Percentiles rank a stretch among this genome's conserved stretches.
phyloP scores from a whole-genome alignment of 331 rosid species.

The Rhamnella rubrinervis region DNA sequence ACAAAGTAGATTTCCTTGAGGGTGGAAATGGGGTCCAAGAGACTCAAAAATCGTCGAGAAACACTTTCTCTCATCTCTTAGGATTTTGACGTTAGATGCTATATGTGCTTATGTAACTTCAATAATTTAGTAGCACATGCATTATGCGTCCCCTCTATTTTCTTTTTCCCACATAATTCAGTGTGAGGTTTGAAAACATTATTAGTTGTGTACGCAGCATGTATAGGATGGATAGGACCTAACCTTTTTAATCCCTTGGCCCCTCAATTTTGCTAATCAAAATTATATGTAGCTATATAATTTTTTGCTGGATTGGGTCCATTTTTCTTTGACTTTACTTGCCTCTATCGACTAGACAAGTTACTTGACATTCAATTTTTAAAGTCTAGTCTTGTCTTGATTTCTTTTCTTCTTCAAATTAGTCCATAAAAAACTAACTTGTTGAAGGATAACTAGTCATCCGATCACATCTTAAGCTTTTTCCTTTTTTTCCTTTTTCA shows the following conservation, averaged over 20 bases:
- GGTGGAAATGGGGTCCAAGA: conserved; percentile 33
- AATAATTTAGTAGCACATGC: conserved; percentile 80
- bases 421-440: no score
- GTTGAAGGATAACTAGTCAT: no score
- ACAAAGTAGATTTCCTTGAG: conserved; percentile 24
- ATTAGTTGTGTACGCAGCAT: conserved; percentile 22
- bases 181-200: conserved; percentile 20
- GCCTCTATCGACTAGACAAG: conserved; percentile 1
- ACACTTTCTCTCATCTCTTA: conserved; percentile 24
- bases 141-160: conserved; percentile 1
- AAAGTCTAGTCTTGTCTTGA: neutral
- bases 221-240: conserved; percentile 3
- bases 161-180: conserved; percentile 3
- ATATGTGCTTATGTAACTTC: conserved; percentile 25
- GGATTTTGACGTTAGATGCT: conserved; percentile 51
- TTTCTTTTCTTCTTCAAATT: no score
- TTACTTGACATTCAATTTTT: neutral
- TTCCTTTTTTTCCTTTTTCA: no score
- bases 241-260: conserved; percentile 39
- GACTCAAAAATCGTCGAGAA: conserved; percentile 14
- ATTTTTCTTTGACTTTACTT: conserved; percentile 37
- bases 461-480: no score
- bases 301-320: conserved; percentile 25
- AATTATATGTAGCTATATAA: conserved; percentile 27
- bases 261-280: conserved; percentile 46